A percentile compares a stretch with the other conserved stretches of the same genome.
These are phyloP conservation scores for Talaromyces marneffei DNA, from an alignment of 2,329 filamentous ascomycete genomes.

Conservation along the genomic window DNA sequence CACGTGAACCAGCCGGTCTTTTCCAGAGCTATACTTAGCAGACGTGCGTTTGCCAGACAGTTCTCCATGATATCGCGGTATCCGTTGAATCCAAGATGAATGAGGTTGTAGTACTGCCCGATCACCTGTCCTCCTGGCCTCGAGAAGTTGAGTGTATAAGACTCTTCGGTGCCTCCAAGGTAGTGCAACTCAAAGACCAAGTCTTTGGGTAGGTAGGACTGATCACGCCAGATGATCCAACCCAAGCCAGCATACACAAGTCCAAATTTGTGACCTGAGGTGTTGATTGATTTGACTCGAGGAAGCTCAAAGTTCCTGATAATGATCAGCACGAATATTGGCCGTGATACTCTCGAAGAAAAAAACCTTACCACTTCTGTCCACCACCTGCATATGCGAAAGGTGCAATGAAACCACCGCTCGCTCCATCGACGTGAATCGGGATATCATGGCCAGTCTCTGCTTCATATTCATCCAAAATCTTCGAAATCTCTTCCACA, in stretches of 20 bases:
- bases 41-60: slow-evolving; percentile 57
- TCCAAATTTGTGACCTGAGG: slow-evolving; percentile 43
- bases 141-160: slow-evolving; percentile 67
- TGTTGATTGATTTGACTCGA: slow-evolving; percentile 55
- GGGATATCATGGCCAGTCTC: slow-evolving; percentile 60
- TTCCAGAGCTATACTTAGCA: slow-evolving; percentile 59
- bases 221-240: slow-evolving; percentile 65
- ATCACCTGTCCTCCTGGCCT: slow-evolving; percentile 64
- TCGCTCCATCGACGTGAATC: slow-evolving; percentile 48
- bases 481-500: slow-evolving; percentile 60
- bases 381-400: slow-evolving; percentile 34
- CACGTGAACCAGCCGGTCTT: slow-evolving; percentile 61
- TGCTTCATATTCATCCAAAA: slow-evolving; percentile 58
- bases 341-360: neutral
- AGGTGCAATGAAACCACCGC: slow-evolving; percentile 40
- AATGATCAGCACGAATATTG: slow-evolving; percentile 26
- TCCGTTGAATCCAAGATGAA: slow-evolving; percentile 62
- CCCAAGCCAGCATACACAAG: slow-evolving; percentile 63
- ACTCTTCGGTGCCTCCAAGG: slow-evolving; percentile 64
- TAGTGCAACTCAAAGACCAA: slow-evolving; percentile 67
- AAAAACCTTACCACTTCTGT: slow-evolving; percentile 48
- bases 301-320: slow-evolving; percentile 28
- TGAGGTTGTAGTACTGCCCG: slow-evolving; percentile 67
- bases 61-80: slow-evolving; percentile 61
- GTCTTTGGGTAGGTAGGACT: slow-evolving; percentile 59